Base-by-base conservation (phyloP, 345 rosid genomes). In the Salix brachista region DNA sequence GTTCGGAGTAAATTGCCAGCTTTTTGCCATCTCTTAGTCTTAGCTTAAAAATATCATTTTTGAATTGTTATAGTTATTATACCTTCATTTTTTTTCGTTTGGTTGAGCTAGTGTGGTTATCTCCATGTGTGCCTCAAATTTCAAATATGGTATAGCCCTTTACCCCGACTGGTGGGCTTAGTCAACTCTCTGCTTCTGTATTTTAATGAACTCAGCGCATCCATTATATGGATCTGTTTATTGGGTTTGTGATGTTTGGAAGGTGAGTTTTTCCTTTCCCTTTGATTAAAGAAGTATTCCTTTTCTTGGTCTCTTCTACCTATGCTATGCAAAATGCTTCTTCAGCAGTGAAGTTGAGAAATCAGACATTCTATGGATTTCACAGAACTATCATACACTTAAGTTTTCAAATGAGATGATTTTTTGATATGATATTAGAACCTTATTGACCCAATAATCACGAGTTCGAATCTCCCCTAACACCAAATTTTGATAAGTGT, bases 261-360 rank as follows among this genome's bases (percentile, higher is more conserved):
- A 16, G 61, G 60, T 58, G 21, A 70, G 10, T 30, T 42, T 19
- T 41, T 42, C 18, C 13, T 36, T 56, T 58, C 16, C 4, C 6
- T 42, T 72, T 12, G 32, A 16, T 7, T 30, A 70, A 21, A n/a
- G 5, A 34, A 10, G 12, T 30, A 3, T 54, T n/a, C 26, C 14
- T 58, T 71, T 71, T 71, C 44, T 54, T 32, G 65, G n/a, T 34
- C 21, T 34, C 46, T 54, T 71, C 48, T 72, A 32, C 44, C 66
- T 2, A 13, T 19, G 52, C 52, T 2, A 26, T 32, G 52, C 52
- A 11, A 14, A 25, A 28, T 26, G 9, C 23, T 36, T 5, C 19
- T 58, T 50, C 23, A 11, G 23, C 19, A 19, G 52, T 21, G 41
- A 21, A 19, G 64, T 52, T 71, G 5, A 21, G 32, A 50, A 71